Evolutionary conservation across 495 filamentous ascomycete genomes (phyloP).

Genomic region (Daldinia grandis): DNA sequence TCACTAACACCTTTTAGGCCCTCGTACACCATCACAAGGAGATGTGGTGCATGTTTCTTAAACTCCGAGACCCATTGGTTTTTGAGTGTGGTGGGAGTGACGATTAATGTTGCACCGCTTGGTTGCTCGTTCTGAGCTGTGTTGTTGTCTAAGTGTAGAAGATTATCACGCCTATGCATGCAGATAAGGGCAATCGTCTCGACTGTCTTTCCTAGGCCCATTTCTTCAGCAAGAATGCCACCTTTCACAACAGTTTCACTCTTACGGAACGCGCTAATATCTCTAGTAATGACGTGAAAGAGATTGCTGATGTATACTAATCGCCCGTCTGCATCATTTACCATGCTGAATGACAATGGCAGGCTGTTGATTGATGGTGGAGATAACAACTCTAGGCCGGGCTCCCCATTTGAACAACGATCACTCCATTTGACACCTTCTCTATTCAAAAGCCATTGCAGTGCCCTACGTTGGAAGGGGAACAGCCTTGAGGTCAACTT

Average conservation of each 20-base stretch:
- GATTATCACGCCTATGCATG: slow-evolving; percentile 59
- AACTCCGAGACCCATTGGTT: slow-evolving; percentile 91
- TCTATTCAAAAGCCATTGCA: slow-evolving; percentile 56
- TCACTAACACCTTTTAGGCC: slow-evolving; percentile 55
- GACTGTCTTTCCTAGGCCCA: slow-evolving; percentile 95
- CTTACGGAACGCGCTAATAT: slow-evolving; percentile 57
- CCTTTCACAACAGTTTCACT: slow-evolving; percentile 60
- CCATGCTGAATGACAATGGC: slow-evolving; percentile 38
- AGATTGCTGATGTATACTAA: slow-evolving; percentile 64
- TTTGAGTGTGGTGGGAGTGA: slow-evolving; percentile 81
- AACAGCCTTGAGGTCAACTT: slow-evolving; percentile 48
- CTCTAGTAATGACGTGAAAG: slow-evolving; percentile 66
- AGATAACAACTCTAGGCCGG: slow-evolving; percentile 36
- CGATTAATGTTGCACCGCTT: slow-evolving; percentile 80
- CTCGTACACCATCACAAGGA: slow-evolving; percentile 54
- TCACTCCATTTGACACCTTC: slow-evolving; percentile 53
- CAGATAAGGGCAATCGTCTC: slow-evolving; percentile 83
- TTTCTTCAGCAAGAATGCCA: slow-evolving; percentile 88
- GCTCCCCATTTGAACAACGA: slow-evolving; percentile 1
- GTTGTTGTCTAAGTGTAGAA: slow-evolving; percentile 31
- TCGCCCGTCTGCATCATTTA: slow-evolving; percentile 47
- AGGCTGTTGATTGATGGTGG: slow-evolving; percentile 6
- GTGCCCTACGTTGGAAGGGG: slow-evolving; percentile 56
- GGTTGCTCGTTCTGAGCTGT: slow-evolving; percentile 50
- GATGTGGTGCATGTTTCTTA: slow-evolving; percentile 61